A percentile compares a stretch with the other conserved stretches of the same genome.
These are phyloP conservation scores for Hypholoma sublateritium DNA, from an alignment of 768 basidiomycete genomes.

Conservation along the genomic window DNA sequence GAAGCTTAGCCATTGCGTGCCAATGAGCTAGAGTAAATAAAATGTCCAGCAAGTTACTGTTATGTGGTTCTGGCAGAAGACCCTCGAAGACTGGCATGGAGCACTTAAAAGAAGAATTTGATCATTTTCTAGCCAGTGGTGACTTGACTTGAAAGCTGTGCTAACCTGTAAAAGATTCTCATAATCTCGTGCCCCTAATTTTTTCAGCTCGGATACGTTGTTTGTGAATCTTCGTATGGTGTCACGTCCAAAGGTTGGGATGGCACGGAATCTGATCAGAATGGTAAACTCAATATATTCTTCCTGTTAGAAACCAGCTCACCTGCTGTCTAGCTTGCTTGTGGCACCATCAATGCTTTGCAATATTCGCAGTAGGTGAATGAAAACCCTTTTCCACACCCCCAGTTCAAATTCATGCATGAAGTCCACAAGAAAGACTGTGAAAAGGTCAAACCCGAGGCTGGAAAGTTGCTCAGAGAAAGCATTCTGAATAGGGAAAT, in stretches of 20 bases:
- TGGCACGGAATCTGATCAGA: constrained; percentile 10
- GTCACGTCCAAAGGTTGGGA: constrained; percentile 15
- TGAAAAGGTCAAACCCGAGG: constrained; percentile 25
- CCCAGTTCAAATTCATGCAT: constrained; percentile 42
- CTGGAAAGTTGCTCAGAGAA: constrained; percentile 1
- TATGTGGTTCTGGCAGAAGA: constrained; percentile 22
- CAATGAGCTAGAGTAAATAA: constrained; percentile 8
- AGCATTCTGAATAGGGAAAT: no score
- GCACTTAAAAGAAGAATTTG: constrained; percentile 27
- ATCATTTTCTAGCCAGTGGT: no score
- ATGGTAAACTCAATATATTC: no score
- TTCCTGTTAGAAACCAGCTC: no score
- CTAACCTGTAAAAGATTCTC: no score
- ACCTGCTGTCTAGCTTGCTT: no score
- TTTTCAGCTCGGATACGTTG: constrained; percentile 25
- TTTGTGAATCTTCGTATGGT: constrained; percentile 24
- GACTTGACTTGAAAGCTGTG: constrained; percentile 31
- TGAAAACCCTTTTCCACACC: constrained; percentile 35
- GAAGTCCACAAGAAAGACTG: constrained; percentile 32
- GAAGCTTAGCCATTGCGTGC: no score
- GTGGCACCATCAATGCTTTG: constrained; percentile 11
- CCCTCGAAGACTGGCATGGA: constrained; percentile 34
- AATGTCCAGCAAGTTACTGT: constrained; percentile 8
- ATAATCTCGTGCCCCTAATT: constrained; percentile 31
- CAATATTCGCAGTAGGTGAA: constrained; percentile 33